Conservation (phyloP, 2,329 filamentous ascomycete genomes). For the Pestalotiopsis sp. region DNA sequence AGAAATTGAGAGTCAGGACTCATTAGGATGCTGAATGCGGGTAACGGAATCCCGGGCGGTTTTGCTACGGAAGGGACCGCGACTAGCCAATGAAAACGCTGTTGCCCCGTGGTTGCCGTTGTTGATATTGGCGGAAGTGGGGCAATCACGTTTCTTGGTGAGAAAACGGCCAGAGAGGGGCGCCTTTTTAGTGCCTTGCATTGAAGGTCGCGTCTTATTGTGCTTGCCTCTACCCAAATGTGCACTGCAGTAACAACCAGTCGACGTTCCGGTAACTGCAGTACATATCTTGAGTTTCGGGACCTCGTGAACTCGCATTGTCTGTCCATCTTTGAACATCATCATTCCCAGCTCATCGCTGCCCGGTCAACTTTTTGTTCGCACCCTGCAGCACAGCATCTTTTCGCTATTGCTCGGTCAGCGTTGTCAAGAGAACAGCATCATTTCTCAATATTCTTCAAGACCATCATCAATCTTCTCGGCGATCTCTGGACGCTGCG, state of each 20-base stretch:
- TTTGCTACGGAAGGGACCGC: background rate
- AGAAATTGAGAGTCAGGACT: no score
- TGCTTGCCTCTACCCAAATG: no score
- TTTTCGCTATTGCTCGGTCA: background rate
- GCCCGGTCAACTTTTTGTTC: background rate
- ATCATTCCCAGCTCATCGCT: background rate
- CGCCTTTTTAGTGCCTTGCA: conserved; percentile 11
- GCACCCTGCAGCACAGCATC: background rate
- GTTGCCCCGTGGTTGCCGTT: conserved; percentile 60
- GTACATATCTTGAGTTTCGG: conserved; percentile 20
- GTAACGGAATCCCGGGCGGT: conserved; percentile 12
- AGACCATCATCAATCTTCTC: background rate
- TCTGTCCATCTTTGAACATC: background rate
- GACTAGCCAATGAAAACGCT: conserved; percentile 15
- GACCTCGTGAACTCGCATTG: background rate
- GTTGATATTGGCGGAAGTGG: conserved; percentile 42
- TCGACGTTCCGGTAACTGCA: no score
- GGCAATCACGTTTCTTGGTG: conserved; percentile 23
- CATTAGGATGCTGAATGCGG: conserved; percentile 7
- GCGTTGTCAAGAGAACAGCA: background rate
- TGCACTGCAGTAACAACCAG: no score
- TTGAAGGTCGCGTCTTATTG: no score
- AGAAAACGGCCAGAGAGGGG: conserved; percentile 15
- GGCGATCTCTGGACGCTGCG: no score
- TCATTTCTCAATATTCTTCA: background rate